Evolutionary conservation across 2,329 filamentous ascomycete species (phyloP).

Genomic region (Fusarium circinatum): DNA sequence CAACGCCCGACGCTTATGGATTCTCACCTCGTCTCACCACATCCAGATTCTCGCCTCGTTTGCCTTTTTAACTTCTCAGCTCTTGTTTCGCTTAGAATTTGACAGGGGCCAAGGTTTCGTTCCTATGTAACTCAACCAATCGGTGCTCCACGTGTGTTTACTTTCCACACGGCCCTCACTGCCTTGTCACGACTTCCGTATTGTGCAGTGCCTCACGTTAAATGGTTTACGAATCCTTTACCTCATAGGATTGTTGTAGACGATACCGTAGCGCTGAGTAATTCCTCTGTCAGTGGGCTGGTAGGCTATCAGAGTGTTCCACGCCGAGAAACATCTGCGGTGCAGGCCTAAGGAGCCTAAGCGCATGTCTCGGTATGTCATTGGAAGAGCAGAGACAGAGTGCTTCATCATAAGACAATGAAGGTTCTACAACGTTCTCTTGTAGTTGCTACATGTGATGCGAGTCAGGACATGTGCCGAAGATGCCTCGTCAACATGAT

Average conservation of each 20-base stretch:
- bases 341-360: background rate
- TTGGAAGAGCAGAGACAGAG: background rate
- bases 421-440: background rate
- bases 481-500: background rate
- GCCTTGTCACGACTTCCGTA: constrained; percentile 6
- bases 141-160: constrained; percentile 36
- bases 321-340: constrained; percentile 1
- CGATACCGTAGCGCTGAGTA: background rate
- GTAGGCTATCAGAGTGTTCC: constrained; percentile 12
- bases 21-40: constrained; percentile 10
- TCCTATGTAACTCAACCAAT: constrained; percentile 23
- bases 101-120: constrained; percentile 22
- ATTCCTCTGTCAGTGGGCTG: constrained; percentile 11
- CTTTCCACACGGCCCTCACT: constrained; percentile 5
- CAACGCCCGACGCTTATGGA: constrained; percentile 6
- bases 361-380: background rate
- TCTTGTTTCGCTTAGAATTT: constrained; percentile 22
- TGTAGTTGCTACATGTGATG: background rate
- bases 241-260: background rate
- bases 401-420: background rate
- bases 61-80: constrained; percentile 10
- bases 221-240: constrained; percentile 5
- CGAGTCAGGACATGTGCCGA: background rate
- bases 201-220: constrained; percentile 1
- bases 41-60: constrained; percentile 8